A percentile compares a stretch with the other conserved stretches of the same genome.
phyloP scores from a whole-genome alignment of 2,329 filamentous ascomycete species.

The Amylocarpus encephaloides region DNA sequence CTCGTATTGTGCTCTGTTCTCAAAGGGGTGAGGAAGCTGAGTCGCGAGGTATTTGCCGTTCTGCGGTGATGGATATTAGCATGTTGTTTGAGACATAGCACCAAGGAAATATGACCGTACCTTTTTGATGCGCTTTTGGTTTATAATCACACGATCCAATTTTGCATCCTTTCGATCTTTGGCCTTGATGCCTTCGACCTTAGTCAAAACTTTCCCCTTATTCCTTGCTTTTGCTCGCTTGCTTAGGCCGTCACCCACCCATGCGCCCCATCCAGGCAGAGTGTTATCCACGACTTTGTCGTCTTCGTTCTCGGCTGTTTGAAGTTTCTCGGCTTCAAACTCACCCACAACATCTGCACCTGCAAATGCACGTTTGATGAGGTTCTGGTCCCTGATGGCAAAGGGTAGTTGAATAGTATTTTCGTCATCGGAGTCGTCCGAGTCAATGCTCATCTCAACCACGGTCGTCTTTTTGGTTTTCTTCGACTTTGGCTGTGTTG shows the following conservation, averaged over 20 bases:
- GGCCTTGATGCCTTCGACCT: slow-evolving; percentile 66
- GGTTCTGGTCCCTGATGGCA: slow-evolving; percentile 54
- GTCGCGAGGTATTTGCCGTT: slow-evolving; percentile 83
- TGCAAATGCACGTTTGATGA: slow-evolving; percentile 80
- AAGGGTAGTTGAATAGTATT: slow-evolving; percentile 48
- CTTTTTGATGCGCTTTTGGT: slow-evolving; percentile 86
- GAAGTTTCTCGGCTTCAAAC: slow-evolving; percentile 75
- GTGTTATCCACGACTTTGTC: slow-evolving; percentile 77
- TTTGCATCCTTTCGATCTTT: slow-evolving; percentile 76
- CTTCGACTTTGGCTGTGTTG: slow-evolving; percentile 25
- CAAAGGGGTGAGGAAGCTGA: slow-evolving; percentile 81
- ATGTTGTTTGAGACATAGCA: neutral
- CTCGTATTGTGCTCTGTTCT: slow-evolving; percentile 85
- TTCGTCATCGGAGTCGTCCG: slow-evolving; percentile 37
- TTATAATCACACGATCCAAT: slow-evolving; percentile 81
- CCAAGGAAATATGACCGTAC: slow-evolving; percentile 38
- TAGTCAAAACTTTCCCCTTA: slow-evolving; percentile 55
- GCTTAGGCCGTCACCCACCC: slow-evolving; percentile 79
- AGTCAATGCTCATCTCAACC: slow-evolving; percentile 25
- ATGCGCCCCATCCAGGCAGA: slow-evolving; percentile 91
- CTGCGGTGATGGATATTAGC: slow-evolving; percentile 35
- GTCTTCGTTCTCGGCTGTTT: slow-evolving; percentile 66
- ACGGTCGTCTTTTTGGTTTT: slow-evolving; percentile 23
- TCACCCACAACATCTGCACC: slow-evolving; percentile 76
- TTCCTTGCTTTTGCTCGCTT: slow-evolving; percentile 61